Base-by-base conservation (phyloP, 2,329 filamentous ascomycete genomes). In the Beauveria sp. region DNA sequence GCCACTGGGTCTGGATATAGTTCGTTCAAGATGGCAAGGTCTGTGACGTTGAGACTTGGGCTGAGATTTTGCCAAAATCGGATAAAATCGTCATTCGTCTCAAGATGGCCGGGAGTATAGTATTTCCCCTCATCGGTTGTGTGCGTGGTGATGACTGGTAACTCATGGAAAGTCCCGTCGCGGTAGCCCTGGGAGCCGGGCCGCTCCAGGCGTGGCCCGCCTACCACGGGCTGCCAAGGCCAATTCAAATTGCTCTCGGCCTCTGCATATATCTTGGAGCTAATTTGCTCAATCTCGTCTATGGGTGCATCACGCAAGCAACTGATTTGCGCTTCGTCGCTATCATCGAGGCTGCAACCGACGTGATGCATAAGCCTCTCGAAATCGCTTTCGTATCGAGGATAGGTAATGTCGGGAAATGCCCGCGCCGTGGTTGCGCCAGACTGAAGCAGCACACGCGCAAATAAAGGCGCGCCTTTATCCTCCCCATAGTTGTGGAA, bases 221-320 rank as follows among this genome's bases (percentile, higher is more conserved):
- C 77, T 0, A 78, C 76, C 0, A 75, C 74, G 1, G 79, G 79
- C 56, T 81, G 79, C 67, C 78, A 81, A 0, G 79, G 78, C 78
- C 78, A 81, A 0, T 76, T 80, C 28, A 77, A 68, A 43, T 72
- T 72, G 18, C 72, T 71, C 5, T 75, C 67, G 4, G 74, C 74
- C 0, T 73, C 70, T 2, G 70, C 66, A 60, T 73, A 79, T 3
- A 79, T 60, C 22, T 72, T 71, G 0, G 71, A 70, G 42, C 75
- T 77, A 20, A 75, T 73, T 61, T 70, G 65, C 9, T 69, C 62
- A 43, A 81, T 76, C 1, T 70, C 69, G 3, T 65, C 60, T 2
- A 77, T 67, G 12, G 76, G 70, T 0, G 72, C 74, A 1, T 65
- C 64, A 4, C 73, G 73, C 1, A 81, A 68, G 55, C 78, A 81